Evolutionary conservation across 148 eudicot genomes (phyloP).

Genomic region (Rhododendron vialii): DNA sequence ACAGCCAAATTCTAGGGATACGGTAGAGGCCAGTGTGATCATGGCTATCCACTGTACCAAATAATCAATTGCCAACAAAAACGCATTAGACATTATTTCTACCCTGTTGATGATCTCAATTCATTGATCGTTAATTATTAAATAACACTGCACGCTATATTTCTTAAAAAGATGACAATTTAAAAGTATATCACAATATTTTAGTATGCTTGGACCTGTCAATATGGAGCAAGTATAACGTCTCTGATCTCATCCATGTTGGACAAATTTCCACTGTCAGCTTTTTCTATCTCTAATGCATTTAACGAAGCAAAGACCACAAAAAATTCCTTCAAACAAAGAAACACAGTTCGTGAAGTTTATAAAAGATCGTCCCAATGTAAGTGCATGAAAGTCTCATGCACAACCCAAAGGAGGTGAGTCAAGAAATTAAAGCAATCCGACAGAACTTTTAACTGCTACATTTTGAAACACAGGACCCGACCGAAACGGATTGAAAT

Average conservation of each 20-base stretch:
- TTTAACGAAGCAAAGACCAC: background rate
- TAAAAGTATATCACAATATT: background rate
- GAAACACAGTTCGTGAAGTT: background rate
- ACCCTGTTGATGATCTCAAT: background rate
- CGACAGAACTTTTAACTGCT: background rate
- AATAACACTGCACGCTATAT: background rate
- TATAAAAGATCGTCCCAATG: background rate
- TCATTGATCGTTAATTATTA: background rate
- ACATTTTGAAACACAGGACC: background rate
- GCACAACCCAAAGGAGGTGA: background rate
- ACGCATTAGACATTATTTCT: background rate
- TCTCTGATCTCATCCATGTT: background rate
- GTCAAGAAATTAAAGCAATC: background rate
- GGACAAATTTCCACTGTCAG: background rate
- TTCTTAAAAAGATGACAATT: background rate
- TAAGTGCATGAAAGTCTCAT: background rate
- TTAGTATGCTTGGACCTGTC: background rate
- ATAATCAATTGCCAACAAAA: background rate
- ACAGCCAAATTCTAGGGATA: background rate
- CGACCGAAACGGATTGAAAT: background rate
- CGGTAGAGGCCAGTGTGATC: background rate
- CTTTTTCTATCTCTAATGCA: background rate
- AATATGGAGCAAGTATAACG: background rate
- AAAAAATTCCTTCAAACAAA: background rate
- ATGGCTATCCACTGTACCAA: background rate